Conservation (phyloP, 176 grass and related monocot genomes). For the barley (Hordeum vulgare) region MorexV3_pseudomolecules_assembly NC_058524.1:385406852-385407351, state of each 20-base stretch:
- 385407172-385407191: slow-evolving; percentile 70
- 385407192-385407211: slow-evolving; percentile 55
- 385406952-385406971: slow-evolving; percentile 3
- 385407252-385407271: slow-evolving; percentile 26
- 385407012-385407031: neutral
- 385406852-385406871: neutral
- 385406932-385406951: neutral
- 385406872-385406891: too few relatives aligned
- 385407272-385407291: neutral
- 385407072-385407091: slow-evolving; percentile 28
- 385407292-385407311: neutral
- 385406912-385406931: neutral
- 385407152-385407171: slow-evolving; percentile 66
- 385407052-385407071: neutral
- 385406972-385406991: slow-evolving; percentile 7
- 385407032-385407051: slow-evolving; percentile 8
- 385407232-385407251: slow-evolving; percentile 52
- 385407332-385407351: slow-evolving; percentile 1
- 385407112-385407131: slow-evolving; percentile 63
- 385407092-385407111: slow-evolving; percentile 67
- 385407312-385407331: neutral
- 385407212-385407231: slow-evolving; percentile 47
- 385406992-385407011: neutral
- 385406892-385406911: neutral
- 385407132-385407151: slow-evolving; percentile 40